Evolutionary conservation across 2,329 filamentous ascomycete species (phyloP), one percentile per base, ranked within the genome.

Genomic region (Sarocladium kiliense): DNA sequence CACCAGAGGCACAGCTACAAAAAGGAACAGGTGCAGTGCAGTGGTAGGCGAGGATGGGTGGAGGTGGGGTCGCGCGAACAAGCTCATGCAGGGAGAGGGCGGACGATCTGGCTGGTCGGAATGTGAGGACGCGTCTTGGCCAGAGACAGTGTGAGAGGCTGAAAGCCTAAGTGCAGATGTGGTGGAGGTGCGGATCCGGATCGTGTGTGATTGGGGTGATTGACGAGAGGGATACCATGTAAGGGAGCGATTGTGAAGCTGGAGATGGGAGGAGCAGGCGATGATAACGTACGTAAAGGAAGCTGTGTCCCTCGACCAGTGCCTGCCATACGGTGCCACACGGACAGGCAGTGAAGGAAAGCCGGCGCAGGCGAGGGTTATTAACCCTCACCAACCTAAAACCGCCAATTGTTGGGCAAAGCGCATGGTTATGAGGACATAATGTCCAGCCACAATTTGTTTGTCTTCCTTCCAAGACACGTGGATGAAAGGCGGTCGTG

Each of bases 1-100:
- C 44, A 30, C 3, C 18, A 9, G 12, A 3, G 7, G 12, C 19
- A 9, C 36, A 44, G 39, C 7, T 11, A 47, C 44, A n/a, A 30
- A 47, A 30, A 47, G 44, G 25, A 47, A 7, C 23, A 23, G 23
- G 16, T 27, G 44, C 25, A 23, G n/a, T 3, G 7, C 37, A 18
- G 37, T 11, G 6, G 12, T 12, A n/a, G 26, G 12, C n/a, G 21
- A n/a, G 26, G 16, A 10, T 30, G 26, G 21, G 47, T 21, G 16
- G 27, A 34, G 26, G 47, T 51, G 47, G 47, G 47, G 26, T 21
- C 27, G 11, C 18, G 18, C 19, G 19, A 18, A 7, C n/a, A n/a
- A 49, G 23, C 11, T 36, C 27, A 51, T 51, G 47, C 47, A 51
- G 27, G 47, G 47, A 51, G 47, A 16, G n/a, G 7, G 47, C 19